Evolutionary conservation across 2,329 filamentous ascomycete genomes (phyloP).

Genomic region (Neopestalotiopsis sp.): DNA sequence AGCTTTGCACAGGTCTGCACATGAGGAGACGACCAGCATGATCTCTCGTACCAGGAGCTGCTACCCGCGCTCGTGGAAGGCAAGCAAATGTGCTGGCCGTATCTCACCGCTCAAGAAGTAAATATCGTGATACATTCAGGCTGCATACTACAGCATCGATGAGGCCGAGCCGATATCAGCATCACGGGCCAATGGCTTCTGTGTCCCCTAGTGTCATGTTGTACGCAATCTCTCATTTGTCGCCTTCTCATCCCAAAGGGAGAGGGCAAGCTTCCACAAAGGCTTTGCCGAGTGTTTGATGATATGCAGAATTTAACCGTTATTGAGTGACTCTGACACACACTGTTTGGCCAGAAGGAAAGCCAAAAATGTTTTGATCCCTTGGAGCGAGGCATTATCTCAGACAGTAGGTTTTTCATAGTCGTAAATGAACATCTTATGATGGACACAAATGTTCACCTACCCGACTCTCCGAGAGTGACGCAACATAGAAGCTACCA

Average conservation of each 20-base stretch:
- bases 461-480: not conserved
- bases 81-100: not conserved
- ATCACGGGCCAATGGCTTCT: not conserved
- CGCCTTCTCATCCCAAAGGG: not conserved
- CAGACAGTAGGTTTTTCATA: not conserved
- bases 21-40: not conserved
- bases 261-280: not conserved
- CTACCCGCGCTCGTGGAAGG: not conserved
- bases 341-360: not conserved
- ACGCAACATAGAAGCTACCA: not conserved
- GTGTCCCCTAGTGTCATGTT: not conserved
- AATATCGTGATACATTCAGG: not conserved
- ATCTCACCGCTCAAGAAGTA: not conserved
- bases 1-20: not conserved
- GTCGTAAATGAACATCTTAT: not conserved
- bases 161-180: not conserved
- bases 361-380: not conserved
- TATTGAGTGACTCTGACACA: not conserved
- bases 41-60: not conserved
- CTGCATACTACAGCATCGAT: not conserved
- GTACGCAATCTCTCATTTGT: not conserved
- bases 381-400: not conserved
- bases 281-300: not conserved
- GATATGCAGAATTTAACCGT: not conserved
- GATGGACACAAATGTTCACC: not conserved